phyloP scores from a whole-genome alignment of 345 rosid species.

The Garcia nutans region DNA sequence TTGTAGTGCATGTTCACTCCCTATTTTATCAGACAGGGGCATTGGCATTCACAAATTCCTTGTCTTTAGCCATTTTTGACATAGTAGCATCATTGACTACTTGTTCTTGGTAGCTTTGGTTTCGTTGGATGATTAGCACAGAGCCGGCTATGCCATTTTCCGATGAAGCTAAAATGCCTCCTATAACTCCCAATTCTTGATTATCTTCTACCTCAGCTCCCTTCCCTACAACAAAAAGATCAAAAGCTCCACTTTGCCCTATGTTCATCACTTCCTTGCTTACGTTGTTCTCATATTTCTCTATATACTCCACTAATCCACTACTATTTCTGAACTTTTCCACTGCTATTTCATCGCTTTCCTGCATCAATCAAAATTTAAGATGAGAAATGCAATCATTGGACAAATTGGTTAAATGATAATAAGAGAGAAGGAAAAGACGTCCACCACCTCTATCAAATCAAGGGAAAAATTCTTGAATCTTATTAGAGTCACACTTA shows the following conservation, averaged over 20 bases:
- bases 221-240: conserved; percentile 18
- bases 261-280: conserved; percentile 11
- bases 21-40: too few relatives aligned
- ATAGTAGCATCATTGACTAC: not conserved
- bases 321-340: conserved; percentile 12
- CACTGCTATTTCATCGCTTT: conserved; percentile 12
- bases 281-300: conserved; percentile 21
- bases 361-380: not conserved
- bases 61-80: not conserved
- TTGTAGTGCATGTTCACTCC: too few relatives aligned
- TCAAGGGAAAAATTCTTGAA: not conserved
- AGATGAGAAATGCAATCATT: not conserved
- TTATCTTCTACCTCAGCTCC: conserved; percentile 18
- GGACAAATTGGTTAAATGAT: too few relatives aligned
- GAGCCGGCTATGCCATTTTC: conserved; percentile 29
- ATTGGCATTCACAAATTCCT: not conserved
- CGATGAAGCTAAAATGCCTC: conserved; percentile 48
- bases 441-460: not conserved
- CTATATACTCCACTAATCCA: conserved; percentile 17
- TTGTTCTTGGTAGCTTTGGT: too few relatives aligned
- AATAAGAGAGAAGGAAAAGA: not conserved
- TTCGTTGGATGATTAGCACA: conserved; percentile 44
- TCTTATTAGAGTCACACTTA: conserved; percentile 19
- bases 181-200: conserved; percentile 43
- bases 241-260: conserved; percentile 17